Percentiles rank a stretch among this genome's conserved stretches.
Evolutionary conservation across 768 basidiomycete genomes (phyloP).

Genomic region (Kwoniella dejecticola): DNA sequence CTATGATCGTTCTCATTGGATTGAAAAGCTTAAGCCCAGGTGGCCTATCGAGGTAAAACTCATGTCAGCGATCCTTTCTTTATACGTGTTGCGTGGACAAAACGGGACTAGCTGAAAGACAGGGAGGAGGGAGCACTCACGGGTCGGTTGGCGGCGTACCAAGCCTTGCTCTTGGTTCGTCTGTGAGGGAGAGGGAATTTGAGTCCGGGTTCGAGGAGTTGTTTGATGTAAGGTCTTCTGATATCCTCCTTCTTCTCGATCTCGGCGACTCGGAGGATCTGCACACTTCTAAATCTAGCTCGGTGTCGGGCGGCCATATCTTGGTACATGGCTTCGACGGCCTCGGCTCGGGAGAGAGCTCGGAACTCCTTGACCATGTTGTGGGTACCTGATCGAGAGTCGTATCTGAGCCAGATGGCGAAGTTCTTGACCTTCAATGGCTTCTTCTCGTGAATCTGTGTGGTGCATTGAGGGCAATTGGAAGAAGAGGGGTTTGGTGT

Average conservation of each 20-base stretch:
- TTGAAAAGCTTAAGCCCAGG: slow-evolving; percentile 44
- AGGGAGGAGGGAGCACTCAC: slow-evolving; percentile 18
- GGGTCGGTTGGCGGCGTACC: slow-evolving; percentile 56
- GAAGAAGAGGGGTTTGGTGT: too few species aligned
- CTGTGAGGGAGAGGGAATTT: slow-evolving; percentile 95
- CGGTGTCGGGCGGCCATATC: slow-evolving; percentile 99
- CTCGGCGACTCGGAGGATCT: slow-evolving; percentile 98
- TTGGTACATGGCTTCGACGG: slow-evolving; percentile 96
- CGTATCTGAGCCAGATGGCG: slow-evolving; percentile 99
- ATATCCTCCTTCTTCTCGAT: slow-evolving; percentile 87
- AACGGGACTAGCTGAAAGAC: not conserved
- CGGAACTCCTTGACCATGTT: slow-evolving; percentile 77
- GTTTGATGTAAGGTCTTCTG: slow-evolving; percentile 97
- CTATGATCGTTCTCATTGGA: slow-evolving; percentile 7
- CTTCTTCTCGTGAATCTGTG: slow-evolving; percentile 93
- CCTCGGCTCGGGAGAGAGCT: slow-evolving; percentile 88
- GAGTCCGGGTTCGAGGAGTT: slow-evolving; percentile 83
- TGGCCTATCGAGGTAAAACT: slow-evolving; percentile 25
- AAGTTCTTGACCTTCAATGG: slow-evolving; percentile 99
- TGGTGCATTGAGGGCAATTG: not conserved
- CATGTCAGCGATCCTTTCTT: not conserved
- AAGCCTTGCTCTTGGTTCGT: slow-evolving; percentile 54
- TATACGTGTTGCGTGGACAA: not conserved
- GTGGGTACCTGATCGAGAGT: slow-evolving; percentile 98
- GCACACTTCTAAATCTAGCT: slow-evolving; percentile 96